phyloP scores from a whole-genome alignment of 2,329 filamentous ascomycete genomes.

The Fusarium solani-melongenae region DNA sequence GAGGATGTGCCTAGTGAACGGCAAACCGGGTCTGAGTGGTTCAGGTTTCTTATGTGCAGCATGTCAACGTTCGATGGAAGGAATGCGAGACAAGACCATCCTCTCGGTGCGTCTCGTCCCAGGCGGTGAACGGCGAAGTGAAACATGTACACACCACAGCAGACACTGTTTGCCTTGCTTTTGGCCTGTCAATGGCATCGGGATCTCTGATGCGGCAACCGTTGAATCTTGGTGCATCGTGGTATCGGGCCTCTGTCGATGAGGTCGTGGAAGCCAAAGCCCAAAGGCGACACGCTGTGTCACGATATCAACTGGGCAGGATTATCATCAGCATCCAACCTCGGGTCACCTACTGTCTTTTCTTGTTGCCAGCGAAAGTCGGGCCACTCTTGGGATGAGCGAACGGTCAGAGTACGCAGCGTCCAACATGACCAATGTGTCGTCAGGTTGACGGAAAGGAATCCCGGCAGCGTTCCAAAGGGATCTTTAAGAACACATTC shows the following conservation, averaged over 20 bases:
- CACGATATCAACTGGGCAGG: not conserved
- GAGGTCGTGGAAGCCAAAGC: not conserved
- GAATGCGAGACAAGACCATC: slow-evolving; percentile 23
- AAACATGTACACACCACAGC: slow-evolving; percentile 22
- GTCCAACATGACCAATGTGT: not conserved
- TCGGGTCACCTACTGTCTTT: not conserved
- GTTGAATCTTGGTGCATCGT: not conserved
- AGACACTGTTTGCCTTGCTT: not conserved
- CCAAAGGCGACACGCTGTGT: not conserved
- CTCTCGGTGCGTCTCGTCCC: not conserved
- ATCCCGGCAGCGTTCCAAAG: not conserved
- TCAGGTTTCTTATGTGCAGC: not conserved
- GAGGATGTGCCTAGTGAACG: not conserved
- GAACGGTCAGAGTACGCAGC: not conserved
- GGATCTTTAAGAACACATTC: slow-evolving; percentile 2
- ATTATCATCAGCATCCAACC: not conserved
- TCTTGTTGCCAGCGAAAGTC: not conserved
- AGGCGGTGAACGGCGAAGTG: not conserved
- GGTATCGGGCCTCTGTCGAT: not conserved
- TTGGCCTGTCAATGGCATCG: not conserved
- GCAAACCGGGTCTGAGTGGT: not conserved
- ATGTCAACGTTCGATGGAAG: slow-evolving; percentile 1
- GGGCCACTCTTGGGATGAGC: not conserved
- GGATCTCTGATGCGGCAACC: not conserved
- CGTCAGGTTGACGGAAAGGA: not conserved